Percentiles rank a stretch among this genome's conserved stretches.
phyloP scores from a whole-genome alignment of 768 basidiomycete genomes.

The Trametes gibbosa region DNA sequence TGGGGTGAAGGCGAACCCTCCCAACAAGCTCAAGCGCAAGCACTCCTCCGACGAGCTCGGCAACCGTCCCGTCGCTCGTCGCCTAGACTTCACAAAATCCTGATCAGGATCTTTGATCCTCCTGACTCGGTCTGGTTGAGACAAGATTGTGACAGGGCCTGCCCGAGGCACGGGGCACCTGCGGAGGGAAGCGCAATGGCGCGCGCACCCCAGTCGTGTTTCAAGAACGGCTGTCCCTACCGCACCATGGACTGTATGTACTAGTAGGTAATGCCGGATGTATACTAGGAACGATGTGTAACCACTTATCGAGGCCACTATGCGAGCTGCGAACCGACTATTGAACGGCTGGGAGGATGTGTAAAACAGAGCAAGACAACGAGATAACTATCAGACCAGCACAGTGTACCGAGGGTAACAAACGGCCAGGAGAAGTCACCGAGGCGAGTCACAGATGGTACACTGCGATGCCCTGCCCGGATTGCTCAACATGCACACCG shows the following conservation, averaged over 20 bases:
- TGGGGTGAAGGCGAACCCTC: conserved; percentile 48
- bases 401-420: conserved; percentile 9
- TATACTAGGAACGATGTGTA: conserved; percentile 8
- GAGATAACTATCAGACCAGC: conserved; percentile 6
- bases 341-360: neutral
- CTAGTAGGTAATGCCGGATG: conserved; percentile 16
- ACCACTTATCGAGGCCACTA: neutral
- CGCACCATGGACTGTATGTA: conserved; percentile 18
- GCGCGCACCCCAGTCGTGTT: conserved; percentile 1
- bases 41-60: conserved; percentile 50
- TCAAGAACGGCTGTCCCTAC: conserved; percentile 1
- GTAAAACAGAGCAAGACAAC: neutral
- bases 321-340: neutral
- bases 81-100: conserved; percentile 61
- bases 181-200: neutral
- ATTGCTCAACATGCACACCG: conserved; percentile 39
- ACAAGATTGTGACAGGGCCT: neutral
- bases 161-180: neutral
- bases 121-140: neutral
- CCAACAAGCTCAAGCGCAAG: conserved; percentile 68
- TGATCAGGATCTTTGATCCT: neutral
- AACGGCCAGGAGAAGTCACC: conserved; percentile 7
- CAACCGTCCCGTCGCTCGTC: conserved; percentile 60
- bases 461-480: conserved; percentile 47
- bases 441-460: conserved; percentile 42